phyloP scores from a whole-genome alignment of 2,329 filamentous ascomycete species.

The Truncatella angustata region DNA sequence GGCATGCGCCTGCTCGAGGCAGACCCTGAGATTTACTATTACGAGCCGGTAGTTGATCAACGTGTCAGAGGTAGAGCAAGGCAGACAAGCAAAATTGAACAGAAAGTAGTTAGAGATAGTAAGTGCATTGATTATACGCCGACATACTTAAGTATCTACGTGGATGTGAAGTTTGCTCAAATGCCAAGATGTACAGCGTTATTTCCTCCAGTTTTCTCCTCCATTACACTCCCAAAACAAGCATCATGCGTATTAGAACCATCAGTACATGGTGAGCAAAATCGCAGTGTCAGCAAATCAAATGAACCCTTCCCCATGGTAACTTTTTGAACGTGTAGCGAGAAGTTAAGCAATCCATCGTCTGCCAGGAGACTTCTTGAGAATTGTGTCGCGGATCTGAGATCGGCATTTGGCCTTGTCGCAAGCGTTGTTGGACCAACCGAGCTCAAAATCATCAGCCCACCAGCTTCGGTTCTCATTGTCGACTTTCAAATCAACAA shows the following conservation, averaged over 20 bases:
- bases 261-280: conserved; percentile 22
- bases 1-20: no score
- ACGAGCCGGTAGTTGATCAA: no score
- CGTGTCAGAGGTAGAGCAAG: no score
- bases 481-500: conserved; percentile 37
- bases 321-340: neutral
- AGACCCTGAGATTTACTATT: no score
- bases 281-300: conserved; percentile 18
- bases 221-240: conserved; percentile 1
- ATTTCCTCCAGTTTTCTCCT: neutral
- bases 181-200: conserved; percentile 4
- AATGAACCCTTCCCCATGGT: conserved; percentile 4
- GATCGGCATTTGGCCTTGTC: conserved; percentile 35
- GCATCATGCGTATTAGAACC: neutral
- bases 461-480: conserved; percentile 40
- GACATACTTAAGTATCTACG: neutral
- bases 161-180: neutral
- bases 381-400: conserved; percentile 26
- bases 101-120: no score
- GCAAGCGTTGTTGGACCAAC: conserved; percentile 42
- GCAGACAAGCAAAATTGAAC: no score
- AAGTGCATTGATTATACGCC: neutral
- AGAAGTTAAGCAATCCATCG: conserved; percentile 12
- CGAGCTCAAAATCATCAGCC: conserved; percentile 42
- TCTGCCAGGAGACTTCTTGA: conserved; percentile 16